A percentile compares a stretch with the other conserved stretches of the same genome.
Evolutionary conservation across 2,329 filamentous ascomycete species (phyloP).

Genomic region (Phialocephala subalpina): DNA sequence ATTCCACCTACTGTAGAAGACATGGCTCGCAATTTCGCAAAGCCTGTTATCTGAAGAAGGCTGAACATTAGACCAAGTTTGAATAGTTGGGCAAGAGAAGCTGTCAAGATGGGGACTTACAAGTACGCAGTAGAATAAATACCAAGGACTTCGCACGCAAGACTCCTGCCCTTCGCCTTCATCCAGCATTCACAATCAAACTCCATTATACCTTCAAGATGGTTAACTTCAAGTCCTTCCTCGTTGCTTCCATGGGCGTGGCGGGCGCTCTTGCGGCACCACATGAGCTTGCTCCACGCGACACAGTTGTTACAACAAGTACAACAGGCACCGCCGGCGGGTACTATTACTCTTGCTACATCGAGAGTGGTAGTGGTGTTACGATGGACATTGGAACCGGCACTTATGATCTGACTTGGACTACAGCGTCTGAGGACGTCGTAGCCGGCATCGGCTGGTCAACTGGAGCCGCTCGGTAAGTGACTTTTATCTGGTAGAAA

Average conservation of each 20-base stretch:
- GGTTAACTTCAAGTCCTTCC: neutral
- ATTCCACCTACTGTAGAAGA: too few relatives aligned
- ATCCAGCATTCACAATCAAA: neutral
- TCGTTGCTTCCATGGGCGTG: neutral
- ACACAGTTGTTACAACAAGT: constrained; percentile 45
- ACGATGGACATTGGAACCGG: constrained; percentile 64
- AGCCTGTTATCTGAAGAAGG: too few relatives aligned
- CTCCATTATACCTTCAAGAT: neutral
- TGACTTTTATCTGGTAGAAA: neutral
- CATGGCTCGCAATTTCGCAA: too few relatives aligned
- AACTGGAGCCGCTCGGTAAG: constrained; percentile 44
- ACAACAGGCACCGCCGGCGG: constrained; percentile 61
- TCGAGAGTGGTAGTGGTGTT: constrained; percentile 56
- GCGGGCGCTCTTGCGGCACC: neutral
- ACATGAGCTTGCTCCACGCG: neutral
- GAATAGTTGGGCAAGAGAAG: too few relatives aligned
- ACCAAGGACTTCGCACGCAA: too few relatives aligned
- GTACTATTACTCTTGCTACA: constrained; percentile 69
- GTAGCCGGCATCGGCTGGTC: constrained; percentile 58
- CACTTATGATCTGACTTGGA: constrained; percentile 58
- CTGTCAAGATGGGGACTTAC: too few relatives aligned
- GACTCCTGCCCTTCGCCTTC: neutral
- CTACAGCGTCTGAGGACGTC: constrained; percentile 53
- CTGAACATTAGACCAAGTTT: too few relatives aligned
- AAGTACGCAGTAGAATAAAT: too few relatives aligned